Evolutionary conservation across 495 filamentous ascomycete genomes (phyloP).

Genomic region (Pyrenula aspistea): DNA sequence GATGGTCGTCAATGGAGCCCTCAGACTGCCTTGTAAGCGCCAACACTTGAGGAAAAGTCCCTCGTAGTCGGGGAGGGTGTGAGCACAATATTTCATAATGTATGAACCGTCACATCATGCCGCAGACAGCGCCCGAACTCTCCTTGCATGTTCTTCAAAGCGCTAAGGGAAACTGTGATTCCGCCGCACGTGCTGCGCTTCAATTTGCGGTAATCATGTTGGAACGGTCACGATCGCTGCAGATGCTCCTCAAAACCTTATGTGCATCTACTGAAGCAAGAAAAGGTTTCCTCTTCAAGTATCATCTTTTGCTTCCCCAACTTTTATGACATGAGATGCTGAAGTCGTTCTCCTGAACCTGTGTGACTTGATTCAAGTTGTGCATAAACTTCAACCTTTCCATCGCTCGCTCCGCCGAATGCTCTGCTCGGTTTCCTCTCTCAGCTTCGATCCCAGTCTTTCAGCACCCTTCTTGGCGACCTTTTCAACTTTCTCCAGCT

Average conservation of each 20-base stretch:
- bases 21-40: too few relatives aligned
- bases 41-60: too few relatives aligned
- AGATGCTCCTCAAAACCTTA: too few relatives aligned
- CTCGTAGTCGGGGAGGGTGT: too few relatives aligned
- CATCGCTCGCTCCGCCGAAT: conserved; percentile 40
- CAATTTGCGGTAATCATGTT: neutral
- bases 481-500: conserved; percentile 63
- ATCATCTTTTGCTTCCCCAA: too few relatives aligned
- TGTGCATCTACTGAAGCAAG: too few relatives aligned
- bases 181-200: neutral
- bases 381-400: neutral
- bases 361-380: too few relatives aligned
- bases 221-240: neutral
- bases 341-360: too few relatives aligned
- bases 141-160: neutral
- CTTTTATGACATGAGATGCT: too few relatives aligned
- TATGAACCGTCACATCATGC: neutral
- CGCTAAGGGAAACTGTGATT: neutral
- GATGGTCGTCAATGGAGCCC: too few relatives aligned
- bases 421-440: conserved; percentile 38
- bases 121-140: neutral
- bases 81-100: too few relatives aligned
- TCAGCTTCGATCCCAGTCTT: neutral
- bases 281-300: too few relatives aligned
- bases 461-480: conserved; percentile 23